Conservation (phyloP, 2,329 filamentous ascomycete species). For the Fusarium sp. region DNA sequence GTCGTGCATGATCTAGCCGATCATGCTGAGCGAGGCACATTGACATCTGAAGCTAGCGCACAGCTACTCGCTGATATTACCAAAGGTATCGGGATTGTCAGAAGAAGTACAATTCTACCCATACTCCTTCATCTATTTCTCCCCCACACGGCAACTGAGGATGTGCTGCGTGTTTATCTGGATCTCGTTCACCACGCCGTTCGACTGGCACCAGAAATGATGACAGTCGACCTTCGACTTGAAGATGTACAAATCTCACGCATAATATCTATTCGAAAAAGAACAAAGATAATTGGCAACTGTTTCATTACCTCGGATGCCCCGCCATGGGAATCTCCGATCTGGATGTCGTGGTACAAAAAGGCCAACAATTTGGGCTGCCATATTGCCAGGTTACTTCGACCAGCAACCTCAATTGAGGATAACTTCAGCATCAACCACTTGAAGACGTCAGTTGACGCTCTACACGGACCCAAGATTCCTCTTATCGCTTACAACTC, state of each 20-base stretch:
- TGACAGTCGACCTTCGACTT: slow-evolving; percentile 71
- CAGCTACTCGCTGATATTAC: slow-evolving; percentile 65
- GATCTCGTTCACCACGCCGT: slow-evolving; percentile 70
- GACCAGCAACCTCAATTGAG: slow-evolving; percentile 66
- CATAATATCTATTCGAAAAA: slow-evolving; percentile 64
- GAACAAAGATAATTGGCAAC: slow-evolving; percentile 72
- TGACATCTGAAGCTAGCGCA: slow-evolving; percentile 38
- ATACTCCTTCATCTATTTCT: slow-evolving; percentile 66
- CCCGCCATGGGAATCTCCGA: slow-evolving; percentile 67
- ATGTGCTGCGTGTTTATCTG: slow-evolving; percentile 58
- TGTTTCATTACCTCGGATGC: slow-evolving; percentile 57
- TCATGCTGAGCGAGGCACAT: slow-evolving; percentile 26
- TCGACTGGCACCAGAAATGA: slow-evolving; percentile 71
- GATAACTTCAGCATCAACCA: slow-evolving; percentile 73
- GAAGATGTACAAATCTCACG: slow-evolving; percentile 63
- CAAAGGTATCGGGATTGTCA: slow-evolving; percentile 68
- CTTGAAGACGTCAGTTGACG: slow-evolving; percentile 64
- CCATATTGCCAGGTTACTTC: slow-evolving; percentile 71
- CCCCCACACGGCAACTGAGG: slow-evolving; percentile 43
- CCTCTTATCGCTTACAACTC: slow-evolving; percentile 75
- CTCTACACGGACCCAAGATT: slow-evolving; percentile 56
- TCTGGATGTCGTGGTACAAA: slow-evolving; percentile 69
- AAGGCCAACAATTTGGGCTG: slow-evolving; percentile 69
- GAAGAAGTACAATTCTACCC: slow-evolving; percentile 71
- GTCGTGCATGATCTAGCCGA: slow-evolving; percentile 54